A percentile compares a stretch with the other conserved stretches of the same genome.
phyloP scores from a whole-genome alignment of 192 early-diverging fungal species.

The Backusella tuberculispora region DNA sequence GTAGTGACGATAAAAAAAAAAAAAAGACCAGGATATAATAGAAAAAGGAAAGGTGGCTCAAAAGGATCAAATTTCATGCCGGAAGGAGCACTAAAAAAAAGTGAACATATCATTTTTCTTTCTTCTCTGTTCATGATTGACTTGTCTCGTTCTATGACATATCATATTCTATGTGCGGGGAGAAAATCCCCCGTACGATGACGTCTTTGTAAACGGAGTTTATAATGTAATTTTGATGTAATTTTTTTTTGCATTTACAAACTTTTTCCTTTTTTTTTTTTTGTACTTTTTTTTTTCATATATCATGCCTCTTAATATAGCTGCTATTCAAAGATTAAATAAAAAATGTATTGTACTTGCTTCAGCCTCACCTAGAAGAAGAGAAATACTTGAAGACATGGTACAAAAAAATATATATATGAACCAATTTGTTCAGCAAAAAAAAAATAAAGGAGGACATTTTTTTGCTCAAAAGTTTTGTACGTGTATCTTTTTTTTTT shows the following conservation, averaged over 20 bases:
- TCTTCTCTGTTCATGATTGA: no score
- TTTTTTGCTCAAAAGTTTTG: no score
- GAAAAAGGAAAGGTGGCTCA: no score
- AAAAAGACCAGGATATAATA: no score
- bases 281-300: not conserved
- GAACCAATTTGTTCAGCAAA: no score
- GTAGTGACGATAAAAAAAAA: no score
- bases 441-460: no score
- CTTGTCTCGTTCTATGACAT: no score
- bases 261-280: not conserved
- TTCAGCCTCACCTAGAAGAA: constrained; percentile 74
- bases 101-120: no score
- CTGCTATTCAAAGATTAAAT: not conserved
- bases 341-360: constrained; percentile 19
- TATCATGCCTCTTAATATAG: not conserved
- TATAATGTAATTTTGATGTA: not conserved
- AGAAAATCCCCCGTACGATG: not conserved
- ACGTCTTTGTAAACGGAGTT: not conserved
- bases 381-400: constrained; percentile 65
- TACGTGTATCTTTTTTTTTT: not conserved
- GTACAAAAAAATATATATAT: constrained; percentile 27
- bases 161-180: no score
- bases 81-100: no score
- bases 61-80: no score
- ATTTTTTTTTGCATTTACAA: not conserved